Evolutionary conservation across 2,329 filamentous ascomycete species (phyloP), one percentile per base, ranked within the genome.

Genomic region (Arachnomyces sp.): DNA sequence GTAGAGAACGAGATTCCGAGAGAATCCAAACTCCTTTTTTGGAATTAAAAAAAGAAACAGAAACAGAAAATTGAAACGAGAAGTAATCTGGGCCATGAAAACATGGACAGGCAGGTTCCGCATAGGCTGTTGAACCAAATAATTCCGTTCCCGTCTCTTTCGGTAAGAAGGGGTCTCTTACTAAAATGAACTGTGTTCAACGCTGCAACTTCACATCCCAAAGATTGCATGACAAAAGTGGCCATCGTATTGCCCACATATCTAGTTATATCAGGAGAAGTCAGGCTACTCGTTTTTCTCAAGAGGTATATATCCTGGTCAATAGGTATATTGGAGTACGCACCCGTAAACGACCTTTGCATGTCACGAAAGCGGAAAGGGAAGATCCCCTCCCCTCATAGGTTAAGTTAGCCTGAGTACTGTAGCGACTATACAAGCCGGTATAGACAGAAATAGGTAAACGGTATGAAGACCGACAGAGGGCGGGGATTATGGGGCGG

Each of bases 181-280:
- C 90, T 96, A 69, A 95, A 98, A 55, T 98, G 85, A 5, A 98
- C 92, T 0, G 92, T 98, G 61, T 98, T 95, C 54, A 98, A 75
- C 2, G 88, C 86, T 7, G 88, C 84, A 5, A 95, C 90, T 55
- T 98, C 90, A 58, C 88, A 95, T 35, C 92, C 92, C 37, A 98
- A 69, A 1, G 85, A 84, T 63, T 98, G 90, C 74, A 98, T 83
- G 50, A 89, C 86, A 58, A 95, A 93, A 1, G 88, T 88, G 31
- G 89, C 89, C 73, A 98, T 95, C 56, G 90, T 95, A 63, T 98
- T 98, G 38, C 92, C 92, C 51, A 98, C 92, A 74, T 95, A 90
- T 60, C 92, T 95, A 61, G 47, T 13, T 31, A 12, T 38, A 29
- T 15, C 13, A 41, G 34, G 34, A 40, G 18, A 37, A 25, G 21